Conservation (phyloP, 169 alveolate species). For the Cryptosporidium ubiquitum region DNA sequence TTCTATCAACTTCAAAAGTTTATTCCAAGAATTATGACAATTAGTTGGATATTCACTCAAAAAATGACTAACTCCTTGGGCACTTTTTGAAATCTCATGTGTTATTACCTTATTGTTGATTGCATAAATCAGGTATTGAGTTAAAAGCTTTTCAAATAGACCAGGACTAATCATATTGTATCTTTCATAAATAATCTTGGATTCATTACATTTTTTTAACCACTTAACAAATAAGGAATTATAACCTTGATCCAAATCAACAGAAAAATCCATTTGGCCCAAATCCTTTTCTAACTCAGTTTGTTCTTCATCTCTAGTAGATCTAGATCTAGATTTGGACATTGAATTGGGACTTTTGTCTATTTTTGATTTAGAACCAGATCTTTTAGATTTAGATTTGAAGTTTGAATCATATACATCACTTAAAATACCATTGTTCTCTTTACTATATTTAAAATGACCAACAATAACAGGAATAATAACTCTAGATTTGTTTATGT, state of each 20-base stretch:
- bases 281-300: neutral
- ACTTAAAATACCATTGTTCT: neutral
- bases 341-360: neutral
- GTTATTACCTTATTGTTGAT: neutral
- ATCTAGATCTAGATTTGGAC: neutral
- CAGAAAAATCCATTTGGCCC: neutral
- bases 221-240: conserved; percentile 32
- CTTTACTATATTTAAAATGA: neutral
- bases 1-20: neutral
- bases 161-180: neutral
- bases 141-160: conserved; percentile 4
- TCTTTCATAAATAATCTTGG: conserved; percentile 25
- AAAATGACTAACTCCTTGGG: neutral
- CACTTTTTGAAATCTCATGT: neutral
- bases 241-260: neutral
- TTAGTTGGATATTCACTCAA: conserved; percentile 14
- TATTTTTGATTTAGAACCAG: neutral
- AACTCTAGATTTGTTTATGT: conserved; percentile 17
- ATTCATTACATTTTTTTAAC: conserved; percentile 53
- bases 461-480: conserved; percentile 47
- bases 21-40: conserved; percentile 58
- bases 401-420: neutral
- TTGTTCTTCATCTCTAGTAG: neutral
- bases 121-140: conserved; percentile 30
- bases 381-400: neutral